These are phyloP conservation scores for Phytophthora macrochlamydospora DNA, from an alignment of 352 stramenopile genomes.

Conservation along the genomic window DNA sequence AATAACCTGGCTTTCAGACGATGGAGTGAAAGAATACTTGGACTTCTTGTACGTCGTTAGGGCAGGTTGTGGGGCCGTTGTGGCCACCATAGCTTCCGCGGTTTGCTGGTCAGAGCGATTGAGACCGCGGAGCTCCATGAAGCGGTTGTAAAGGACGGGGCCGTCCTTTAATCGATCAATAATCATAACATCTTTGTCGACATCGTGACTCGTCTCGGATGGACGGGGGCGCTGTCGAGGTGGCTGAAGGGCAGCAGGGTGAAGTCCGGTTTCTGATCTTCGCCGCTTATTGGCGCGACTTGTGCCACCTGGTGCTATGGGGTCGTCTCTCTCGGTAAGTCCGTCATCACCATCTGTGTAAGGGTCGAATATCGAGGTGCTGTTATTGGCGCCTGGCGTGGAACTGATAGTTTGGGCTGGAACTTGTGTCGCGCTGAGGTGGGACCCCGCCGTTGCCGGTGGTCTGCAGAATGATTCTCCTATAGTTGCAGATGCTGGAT, in stretches of 20 bases:
- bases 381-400: background rate
- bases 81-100: background rate
- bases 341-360: background rate
- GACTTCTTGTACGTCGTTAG: background rate
- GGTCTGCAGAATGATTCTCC: background rate
- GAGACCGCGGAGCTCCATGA: background rate
- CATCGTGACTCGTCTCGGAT: background rate
- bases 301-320: background rate
- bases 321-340: background rate
- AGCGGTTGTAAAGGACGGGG: background rate
- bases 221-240: background rate
- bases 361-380: background rate
- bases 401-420: no score
- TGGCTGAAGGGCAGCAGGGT: background rate
- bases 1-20: background rate
- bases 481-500: background rate
- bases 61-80: background rate
- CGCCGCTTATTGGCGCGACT: background rate
- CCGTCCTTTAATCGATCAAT: background rate
- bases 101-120: background rate
- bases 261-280: background rate
- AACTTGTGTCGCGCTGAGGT: background rate
- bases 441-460: background rate
- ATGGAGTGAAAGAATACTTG: conserved; percentile 1
- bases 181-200: background rate